phyloP scores from a whole-genome alignment of 192 early-diverging fungal species.

The Chytriomyces sp. region DNA sequence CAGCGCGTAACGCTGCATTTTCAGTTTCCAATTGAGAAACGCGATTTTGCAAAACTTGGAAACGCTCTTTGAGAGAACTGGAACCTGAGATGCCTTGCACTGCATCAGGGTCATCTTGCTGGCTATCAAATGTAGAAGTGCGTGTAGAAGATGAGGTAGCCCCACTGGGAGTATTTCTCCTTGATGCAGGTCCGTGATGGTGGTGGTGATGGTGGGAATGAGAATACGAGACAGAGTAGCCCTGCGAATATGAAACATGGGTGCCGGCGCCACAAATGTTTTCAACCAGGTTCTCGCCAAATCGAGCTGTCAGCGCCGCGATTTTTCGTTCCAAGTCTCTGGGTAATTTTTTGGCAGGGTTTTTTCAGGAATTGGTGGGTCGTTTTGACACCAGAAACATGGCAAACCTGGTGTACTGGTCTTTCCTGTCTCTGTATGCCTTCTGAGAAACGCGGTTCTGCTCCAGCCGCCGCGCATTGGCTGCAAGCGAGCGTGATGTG shows the following conservation, averaged over 20 bases:
- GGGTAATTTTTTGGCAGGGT: background rate
- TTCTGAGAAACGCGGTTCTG: background rate
- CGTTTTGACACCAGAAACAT: background rate
- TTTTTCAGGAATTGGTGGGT: background rate
- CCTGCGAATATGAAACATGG: background rate
- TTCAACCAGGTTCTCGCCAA: background rate
- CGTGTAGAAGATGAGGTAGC: background rate
- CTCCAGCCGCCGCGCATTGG: background rate
- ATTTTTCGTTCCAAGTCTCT: conserved; percentile 1
- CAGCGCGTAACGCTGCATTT: background rate
- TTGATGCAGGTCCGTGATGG: background rate
- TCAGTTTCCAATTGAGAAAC: background rate
- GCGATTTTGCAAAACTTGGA: background rate
- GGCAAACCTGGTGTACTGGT: background rate
- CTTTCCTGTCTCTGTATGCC: background rate
- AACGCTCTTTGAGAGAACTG: background rate
- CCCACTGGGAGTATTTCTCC: background rate
- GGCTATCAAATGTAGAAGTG: background rate
- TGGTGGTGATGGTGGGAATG: background rate
- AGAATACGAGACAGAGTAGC: background rate
- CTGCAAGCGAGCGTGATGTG: background rate
- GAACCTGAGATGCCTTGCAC: too few relatives aligned
- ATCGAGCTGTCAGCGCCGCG: background rate
- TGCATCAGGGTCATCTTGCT: too few relatives aligned
- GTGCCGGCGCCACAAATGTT: background rate